Percentiles rank a stretch among this genome's conserved stretches.
These are phyloP conservation scores for Echites panduratus DNA, from an alignment of 257 asterid genomes.

Conservation along the genomic window DNA sequence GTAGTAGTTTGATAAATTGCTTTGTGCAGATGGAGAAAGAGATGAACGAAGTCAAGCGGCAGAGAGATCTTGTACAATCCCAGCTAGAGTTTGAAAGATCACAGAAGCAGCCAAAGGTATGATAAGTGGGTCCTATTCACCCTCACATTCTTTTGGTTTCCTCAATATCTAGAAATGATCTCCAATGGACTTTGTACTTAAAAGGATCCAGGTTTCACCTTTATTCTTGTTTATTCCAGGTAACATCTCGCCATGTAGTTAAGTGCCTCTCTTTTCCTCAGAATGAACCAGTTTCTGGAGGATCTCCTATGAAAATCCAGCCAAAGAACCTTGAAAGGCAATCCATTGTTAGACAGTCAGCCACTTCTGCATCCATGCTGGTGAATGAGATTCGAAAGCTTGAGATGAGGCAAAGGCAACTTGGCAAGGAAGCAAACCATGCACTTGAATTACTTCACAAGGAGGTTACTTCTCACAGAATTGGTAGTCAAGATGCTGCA, in stretches of 20 bases:
- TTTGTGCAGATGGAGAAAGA: conserved; percentile 79
- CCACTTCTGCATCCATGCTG: conserved; percentile 51
- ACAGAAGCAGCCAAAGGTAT: conserved; percentile 65
- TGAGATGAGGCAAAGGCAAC: conserved; percentile 81
- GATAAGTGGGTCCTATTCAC: conserved; percentile 2
- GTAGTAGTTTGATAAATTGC: conserved; percentile 12
- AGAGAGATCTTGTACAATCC: conserved; percentile 70
- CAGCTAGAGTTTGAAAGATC: conserved; percentile 76
- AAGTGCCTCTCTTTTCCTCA: conserved; percentile 66
- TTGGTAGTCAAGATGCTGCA: conserved; percentile 61
- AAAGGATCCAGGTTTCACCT: conserved; percentile 1
- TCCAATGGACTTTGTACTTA: neutral
- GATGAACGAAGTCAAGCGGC: conserved; percentile 79
- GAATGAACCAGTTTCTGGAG: conserved; percentile 31
- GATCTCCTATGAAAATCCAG: conserved; percentile 28
- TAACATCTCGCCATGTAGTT: conserved; percentile 67
- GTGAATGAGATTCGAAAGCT: conserved; percentile 81
- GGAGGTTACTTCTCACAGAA: conserved; percentile 75
- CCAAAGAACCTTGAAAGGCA: conserved; percentile 40
- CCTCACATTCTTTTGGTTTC: too few species aligned
- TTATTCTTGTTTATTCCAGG: conserved; percentile 38
- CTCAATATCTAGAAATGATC: neutral
- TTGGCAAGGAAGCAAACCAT: conserved; percentile 89
- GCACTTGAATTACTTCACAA: conserved; percentile 91
- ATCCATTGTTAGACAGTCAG: conserved; percentile 32